These are phyloP conservation scores for Chlamydomonas eustigma DNA, from an alignment of 139 green algal species.

Conservation along the genomic window DNA sequence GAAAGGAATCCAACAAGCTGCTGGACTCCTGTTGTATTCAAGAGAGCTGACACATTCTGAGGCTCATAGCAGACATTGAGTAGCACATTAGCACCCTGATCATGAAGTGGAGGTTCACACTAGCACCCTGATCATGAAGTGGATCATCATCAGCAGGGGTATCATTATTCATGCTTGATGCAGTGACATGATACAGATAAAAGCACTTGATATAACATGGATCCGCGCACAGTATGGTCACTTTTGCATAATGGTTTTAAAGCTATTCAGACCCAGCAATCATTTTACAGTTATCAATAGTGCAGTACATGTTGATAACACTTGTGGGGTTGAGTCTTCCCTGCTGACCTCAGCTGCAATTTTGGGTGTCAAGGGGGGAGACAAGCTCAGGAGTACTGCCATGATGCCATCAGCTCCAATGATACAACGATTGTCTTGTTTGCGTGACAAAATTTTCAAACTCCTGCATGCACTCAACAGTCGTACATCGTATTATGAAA, in stretches of 20 bases:
- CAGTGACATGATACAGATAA: not conserved
- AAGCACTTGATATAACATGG: not conserved
- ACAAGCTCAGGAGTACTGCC: constrained; percentile 25
- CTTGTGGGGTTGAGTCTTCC: no score
- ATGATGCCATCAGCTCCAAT: constrained; percentile 28
- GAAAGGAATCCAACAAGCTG: constrained; percentile 38
- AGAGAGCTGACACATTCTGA: constrained; percentile 21
- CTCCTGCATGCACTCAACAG: constrained; percentile 2
- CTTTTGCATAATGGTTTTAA: no score
- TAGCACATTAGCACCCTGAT: constrained; percentile 65
- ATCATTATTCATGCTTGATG: not conserved
- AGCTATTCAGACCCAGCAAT: no score
- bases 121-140: not conserved
- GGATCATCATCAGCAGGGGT: not conserved
- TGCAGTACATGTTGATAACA: no score
- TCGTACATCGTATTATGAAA: not conserved
- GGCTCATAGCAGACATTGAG: constrained; percentile 76
- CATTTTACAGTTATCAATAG: no score
- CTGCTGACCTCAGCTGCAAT: constrained; percentile 7
- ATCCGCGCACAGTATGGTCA: no score
- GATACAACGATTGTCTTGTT: constrained; percentile 44
- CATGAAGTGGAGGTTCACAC: no score
- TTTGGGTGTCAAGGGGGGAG: constrained; percentile 17
- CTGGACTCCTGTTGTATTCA: constrained; percentile 35
- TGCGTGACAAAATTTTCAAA: constrained; percentile 66